phyloP scores from a whole-genome alignment of 257 asterid species.

The Pogostemon cablin region DNA sequence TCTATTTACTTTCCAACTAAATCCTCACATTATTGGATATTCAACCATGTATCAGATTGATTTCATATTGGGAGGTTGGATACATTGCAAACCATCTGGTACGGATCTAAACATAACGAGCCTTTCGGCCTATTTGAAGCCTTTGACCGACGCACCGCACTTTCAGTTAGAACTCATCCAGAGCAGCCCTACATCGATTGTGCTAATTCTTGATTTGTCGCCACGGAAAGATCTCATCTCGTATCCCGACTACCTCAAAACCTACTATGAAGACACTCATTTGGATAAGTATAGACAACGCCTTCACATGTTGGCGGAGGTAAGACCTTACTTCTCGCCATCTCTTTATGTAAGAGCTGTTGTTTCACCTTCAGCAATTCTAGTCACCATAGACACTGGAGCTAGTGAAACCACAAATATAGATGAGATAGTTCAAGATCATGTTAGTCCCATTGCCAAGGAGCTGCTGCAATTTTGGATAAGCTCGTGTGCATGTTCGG shows the following conservation, averaged over 20 bases:
- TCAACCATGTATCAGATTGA: constrained; percentile 63
- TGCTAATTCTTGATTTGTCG: constrained; percentile 70
- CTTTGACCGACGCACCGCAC: constrained; percentile 84
- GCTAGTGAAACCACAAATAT: constrained; percentile 34
- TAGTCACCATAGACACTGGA: constrained; percentile 50
- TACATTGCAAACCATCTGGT: constrained; percentile 82
- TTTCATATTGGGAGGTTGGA: constrained; percentile 78
- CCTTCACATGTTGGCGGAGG: constrained; percentile 56
- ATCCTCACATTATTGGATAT: constrained; percentile 3
- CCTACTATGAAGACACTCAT: constrained; percentile 76
- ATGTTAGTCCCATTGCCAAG: constrained; percentile 55
- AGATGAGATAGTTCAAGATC: constrained; percentile 61
- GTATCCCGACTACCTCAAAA: constrained; percentile 66
- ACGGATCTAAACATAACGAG: constrained; percentile 72
- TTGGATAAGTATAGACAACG: constrained; percentile 67
- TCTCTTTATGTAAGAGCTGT: constrained; percentile 60
- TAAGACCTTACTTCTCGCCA: constrained; percentile 58
- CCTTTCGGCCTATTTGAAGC: constrained; percentile 66
- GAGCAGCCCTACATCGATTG: constrained; percentile 64
- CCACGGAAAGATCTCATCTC: constrained; percentile 77
- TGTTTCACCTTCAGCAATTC: constrained; percentile 68
- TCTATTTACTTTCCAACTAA: constrained; percentile 4
- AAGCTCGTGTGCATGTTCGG: constrained; percentile 58
- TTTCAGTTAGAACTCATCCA: constrained; percentile 71
- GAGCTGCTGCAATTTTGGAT: constrained; percentile 67